Percentiles rank a stretch among this genome's conserved stretches.
These are phyloP conservation scores for Liquidambar formosana DNA, from an alignment of 164 flowering plant species.

Conservation along the genomic window DNA sequence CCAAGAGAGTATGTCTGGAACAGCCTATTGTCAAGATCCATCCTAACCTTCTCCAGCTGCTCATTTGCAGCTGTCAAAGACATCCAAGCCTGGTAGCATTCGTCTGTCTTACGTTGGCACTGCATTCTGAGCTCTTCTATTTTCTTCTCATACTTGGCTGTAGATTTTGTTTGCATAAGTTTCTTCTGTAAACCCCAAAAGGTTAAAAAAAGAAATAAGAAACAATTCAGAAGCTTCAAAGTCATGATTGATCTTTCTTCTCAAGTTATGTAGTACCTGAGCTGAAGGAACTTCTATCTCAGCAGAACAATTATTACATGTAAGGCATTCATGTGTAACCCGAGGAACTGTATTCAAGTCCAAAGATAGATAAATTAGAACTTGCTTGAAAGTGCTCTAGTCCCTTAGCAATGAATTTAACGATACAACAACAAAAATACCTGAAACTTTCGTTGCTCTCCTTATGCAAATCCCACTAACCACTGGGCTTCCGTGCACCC, in stretches of 20 bases:
- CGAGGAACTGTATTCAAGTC: slow-evolving; percentile 24
- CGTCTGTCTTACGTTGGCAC: slow-evolving; percentile 62
- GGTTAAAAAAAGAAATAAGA: background rate
- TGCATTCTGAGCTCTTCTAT: slow-evolving; percentile 57
- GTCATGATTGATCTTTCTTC: too few relatives aligned
- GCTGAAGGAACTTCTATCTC: slow-evolving; percentile 53
- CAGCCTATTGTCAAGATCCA: slow-evolving; percentile 67
- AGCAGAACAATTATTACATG: slow-evolving; percentile 58
- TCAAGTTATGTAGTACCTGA: slow-evolving; percentile 41
- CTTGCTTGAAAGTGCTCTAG: too few relatives aligned
- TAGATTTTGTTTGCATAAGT: slow-evolving; percentile 32
- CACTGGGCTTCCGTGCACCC: slow-evolving; percentile 64
- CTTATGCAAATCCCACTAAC: slow-evolving; percentile 79
- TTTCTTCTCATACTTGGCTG: slow-evolving; percentile 63
- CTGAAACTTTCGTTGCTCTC: slow-evolving; percentile 41
- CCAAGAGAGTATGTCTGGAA: slow-evolving; percentile 56
- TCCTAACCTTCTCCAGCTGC: slow-evolving; percentile 62
- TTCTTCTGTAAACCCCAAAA: slow-evolving; percentile 39
- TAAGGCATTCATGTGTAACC: slow-evolving; percentile 34
- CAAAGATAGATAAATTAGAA: too few relatives aligned
- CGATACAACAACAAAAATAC: slow-evolving; percentile 25
- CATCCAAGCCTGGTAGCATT: slow-evolving; percentile 92
- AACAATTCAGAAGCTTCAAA: background rate
- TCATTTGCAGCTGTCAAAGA: slow-evolving; percentile 66
- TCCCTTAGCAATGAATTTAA: too few relatives aligned